Conservation (phyloP, 2,329 filamentous ascomycete genomes). For the Calonectria pteridis region DNA sequence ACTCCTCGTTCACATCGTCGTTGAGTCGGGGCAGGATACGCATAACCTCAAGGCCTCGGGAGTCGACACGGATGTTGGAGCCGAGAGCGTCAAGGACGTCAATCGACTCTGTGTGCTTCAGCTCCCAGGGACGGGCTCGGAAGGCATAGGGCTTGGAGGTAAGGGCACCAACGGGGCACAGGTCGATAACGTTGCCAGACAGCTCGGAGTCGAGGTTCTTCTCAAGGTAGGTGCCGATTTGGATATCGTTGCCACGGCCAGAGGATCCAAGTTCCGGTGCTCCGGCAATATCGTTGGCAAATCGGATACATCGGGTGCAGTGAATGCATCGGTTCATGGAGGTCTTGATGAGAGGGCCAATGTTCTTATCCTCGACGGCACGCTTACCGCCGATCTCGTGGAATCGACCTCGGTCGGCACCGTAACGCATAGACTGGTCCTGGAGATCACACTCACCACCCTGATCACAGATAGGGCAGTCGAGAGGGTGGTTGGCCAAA, state of each 20-base stretch:
- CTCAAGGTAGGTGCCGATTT: constrained; percentile 98
- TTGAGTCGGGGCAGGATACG: constrained; percentile 92
- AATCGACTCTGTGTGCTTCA: constrained; percentile 95
- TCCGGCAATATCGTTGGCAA: constrained; percentile 96
- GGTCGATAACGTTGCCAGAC: constrained; percentile 97
- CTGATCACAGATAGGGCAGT: constrained; percentile 98
- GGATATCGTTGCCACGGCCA: constrained; percentile 95
- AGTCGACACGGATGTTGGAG: constrained; percentile 94
- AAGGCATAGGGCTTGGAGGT: constrained; percentile 99
- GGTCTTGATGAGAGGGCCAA: constrained; percentile 97
- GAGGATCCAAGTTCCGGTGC: constrained; percentile 95
- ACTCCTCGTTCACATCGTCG: constrained; percentile 98
- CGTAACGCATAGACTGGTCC: constrained; percentile 99
- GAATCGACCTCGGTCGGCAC: constrained; percentile 94
- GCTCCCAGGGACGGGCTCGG: constrained; percentile 95
- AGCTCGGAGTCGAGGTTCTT: constrained; percentile 93
- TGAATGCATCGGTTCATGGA: constrained; percentile 99
- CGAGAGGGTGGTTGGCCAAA: constrained; percentile 93
- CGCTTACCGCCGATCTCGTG: constrained; percentile 97
- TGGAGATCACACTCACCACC: constrained; percentile 99
- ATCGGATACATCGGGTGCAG: constrained; percentile 97
- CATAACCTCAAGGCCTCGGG: constrained; percentile 96
- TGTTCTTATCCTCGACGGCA: constrained; percentile 99
- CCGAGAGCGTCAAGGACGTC: constrained; percentile 94
- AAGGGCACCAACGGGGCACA: constrained; percentile 96